These are phyloP conservation scores for Gossypium lobatum DNA, from an alignment of 441 rosid genomes.

Conservation along the genomic window DNA sequence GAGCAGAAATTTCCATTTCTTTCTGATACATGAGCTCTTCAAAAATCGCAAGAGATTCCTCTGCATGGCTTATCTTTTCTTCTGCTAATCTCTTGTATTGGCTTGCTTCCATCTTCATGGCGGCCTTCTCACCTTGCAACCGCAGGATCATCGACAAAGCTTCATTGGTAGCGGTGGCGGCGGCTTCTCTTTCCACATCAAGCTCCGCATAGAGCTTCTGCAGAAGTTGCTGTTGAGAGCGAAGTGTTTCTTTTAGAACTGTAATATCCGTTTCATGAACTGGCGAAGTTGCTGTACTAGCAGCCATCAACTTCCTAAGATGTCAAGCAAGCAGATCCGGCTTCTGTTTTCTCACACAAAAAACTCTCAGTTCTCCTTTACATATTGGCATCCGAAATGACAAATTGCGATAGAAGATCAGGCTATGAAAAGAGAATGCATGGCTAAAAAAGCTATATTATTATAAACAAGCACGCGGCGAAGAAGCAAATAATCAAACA, in stretches of 20 bases:
- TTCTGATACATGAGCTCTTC: constrained; percentile 73
- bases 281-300: constrained; percentile 25
- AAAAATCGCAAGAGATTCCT: constrained; percentile 56
- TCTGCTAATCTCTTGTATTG: constrained; percentile 89
- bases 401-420: neutral
- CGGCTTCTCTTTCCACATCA: constrained; percentile 82
- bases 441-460: neutral
- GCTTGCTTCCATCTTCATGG: constrained; percentile 71
- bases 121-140: constrained; percentile 78
- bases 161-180: constrained; percentile 70
- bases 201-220: constrained; percentile 59
- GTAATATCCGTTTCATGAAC: constrained; percentile 35
- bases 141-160: constrained; percentile 85
- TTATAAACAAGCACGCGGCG: neutral
- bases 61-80: constrained; percentile 76
- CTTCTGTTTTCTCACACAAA: constrained; percentile 15
- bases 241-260: constrained; percentile 50
- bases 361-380: neutral
- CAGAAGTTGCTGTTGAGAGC: constrained; percentile 73
- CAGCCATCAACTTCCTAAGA: constrained; percentile 27
- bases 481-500: neutral
- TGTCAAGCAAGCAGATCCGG: neutral
- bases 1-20: constrained; percentile 83
- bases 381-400: neutral
- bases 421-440: neutral